Conservation (phyloP, 352 stramenopile genomes). For the Globisporangium nunn region DNA sequence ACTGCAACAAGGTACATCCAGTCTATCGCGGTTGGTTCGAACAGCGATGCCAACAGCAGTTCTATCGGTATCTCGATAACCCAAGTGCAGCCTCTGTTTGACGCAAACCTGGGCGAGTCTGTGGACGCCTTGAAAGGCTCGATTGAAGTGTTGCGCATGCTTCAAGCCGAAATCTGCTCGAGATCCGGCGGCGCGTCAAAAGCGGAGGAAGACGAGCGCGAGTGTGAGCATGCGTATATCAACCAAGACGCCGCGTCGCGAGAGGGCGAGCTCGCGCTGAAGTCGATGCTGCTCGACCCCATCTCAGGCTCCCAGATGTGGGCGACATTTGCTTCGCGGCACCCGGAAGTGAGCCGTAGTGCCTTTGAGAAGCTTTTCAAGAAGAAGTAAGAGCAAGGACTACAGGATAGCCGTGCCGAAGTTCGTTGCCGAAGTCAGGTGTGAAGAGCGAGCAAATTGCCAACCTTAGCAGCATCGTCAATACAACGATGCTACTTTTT, state of each 20-base stretch:
- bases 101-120: conserved; percentile 7
- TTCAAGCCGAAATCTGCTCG: conserved; percentile 15
- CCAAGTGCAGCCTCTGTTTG: conserved; percentile 7
- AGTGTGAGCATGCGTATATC: conserved; percentile 20
- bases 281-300: conserved; percentile 26
- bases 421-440: too few species aligned
- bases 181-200: neutral
- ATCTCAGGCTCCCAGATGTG: conserved; percentile 19
- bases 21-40: neutral
- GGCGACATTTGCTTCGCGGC: conserved; percentile 19
- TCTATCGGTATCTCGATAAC: neutral
- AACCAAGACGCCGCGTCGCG: conserved; percentile 21
- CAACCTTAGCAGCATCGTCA: too few species aligned
- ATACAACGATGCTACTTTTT: too few species aligned
- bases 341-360: conserved; percentile 23
- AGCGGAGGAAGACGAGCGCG: conserved; percentile 7
- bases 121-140: conserved; percentile 16
- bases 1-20: conserved; percentile 13
- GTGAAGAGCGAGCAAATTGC: too few species aligned
- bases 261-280: conserved; percentile 31
- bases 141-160: conserved; percentile 17
- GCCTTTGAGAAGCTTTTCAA: conserved; percentile 28
- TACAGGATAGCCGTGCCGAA: too few species aligned
- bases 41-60: neutral
- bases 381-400: neutral